Evolutionary conservation across 345 rosid genomes (phyloP), one percentile per base, ranked within the genome.

Genomic region (Bruguiera gymnorhiza): DNA sequence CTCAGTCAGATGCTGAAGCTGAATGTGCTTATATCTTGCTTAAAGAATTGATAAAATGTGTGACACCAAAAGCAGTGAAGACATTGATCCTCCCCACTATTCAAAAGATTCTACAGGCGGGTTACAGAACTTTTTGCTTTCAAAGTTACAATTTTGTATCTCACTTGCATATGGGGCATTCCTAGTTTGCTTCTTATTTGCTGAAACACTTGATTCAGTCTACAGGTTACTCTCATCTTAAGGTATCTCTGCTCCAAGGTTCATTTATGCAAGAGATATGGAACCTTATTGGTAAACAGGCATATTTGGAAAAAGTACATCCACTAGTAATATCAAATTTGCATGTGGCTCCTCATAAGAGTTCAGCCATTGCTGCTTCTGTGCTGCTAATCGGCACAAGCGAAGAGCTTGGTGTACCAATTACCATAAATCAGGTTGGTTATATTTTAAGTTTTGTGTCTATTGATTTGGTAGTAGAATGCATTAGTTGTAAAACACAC

Each of bases 371-470:
- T 60, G 97, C 88, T 83, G 97, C 98, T 76, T 86, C 98, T 69
- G 97, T 93, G 78, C 78, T 93, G 75, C 82, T 93, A 74, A 86
- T 93, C 72, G 86, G 90, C 75, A 90, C 98, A 48, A 86, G 96
- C 70, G 98, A 93, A 84, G 98, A 93, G 86, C 92, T 90, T 71
- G 98, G 97, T 69, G 79, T 79, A 76, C 97, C 97, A 62, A 77
- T 93, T 69, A 89, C 97, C 52, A 83, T 90, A 69, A 88, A 86
- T 83, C 97, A 93, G 98, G 97, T 92, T 76, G 72, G 69, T 57
- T 79, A 63, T 62, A 58, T 55, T 63, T 68, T 51, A 16, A 32
- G 60, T 37, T 76, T 58, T 72, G 37, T 63, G 23, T 66, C 62
- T 62, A 64, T 11, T 60, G 18, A 3, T 77, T 73, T 57, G 70